Conservation (phyloP, 257 asterid species). For the Capsicum rhomboideum region DNA sequence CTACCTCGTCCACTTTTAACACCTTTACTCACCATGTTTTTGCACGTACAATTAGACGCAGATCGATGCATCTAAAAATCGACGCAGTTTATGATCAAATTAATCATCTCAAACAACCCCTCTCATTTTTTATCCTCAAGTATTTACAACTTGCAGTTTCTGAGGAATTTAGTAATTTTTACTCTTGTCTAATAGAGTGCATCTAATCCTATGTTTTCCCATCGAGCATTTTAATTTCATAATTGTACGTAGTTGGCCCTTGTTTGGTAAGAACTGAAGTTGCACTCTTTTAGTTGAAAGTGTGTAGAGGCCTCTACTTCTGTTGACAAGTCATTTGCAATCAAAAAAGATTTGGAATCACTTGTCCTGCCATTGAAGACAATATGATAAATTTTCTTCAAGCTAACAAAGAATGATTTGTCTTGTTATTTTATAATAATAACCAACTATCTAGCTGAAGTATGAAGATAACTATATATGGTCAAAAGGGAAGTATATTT, state of each 20-base stretch:
- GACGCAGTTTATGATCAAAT: too few species aligned
- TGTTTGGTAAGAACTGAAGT: not conserved
- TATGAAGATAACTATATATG: not conserved
- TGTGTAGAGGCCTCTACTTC: not conserved
- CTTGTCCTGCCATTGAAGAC: not conserved
- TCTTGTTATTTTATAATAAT: not conserved
- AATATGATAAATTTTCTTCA: not conserved
- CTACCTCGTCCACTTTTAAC: too few species aligned
- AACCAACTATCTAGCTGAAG: not conserved
- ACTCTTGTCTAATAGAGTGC: too few species aligned
- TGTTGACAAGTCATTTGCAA: not conserved
- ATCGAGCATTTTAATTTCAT: not conserved
- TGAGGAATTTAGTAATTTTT: too few species aligned
- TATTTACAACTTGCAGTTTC: too few species aligned
- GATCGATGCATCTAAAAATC: too few species aligned
- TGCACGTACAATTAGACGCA: too few species aligned
- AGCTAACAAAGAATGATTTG: not conserved
- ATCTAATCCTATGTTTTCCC: too few species aligned
- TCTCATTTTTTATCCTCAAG: too few species aligned
- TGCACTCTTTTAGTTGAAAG: not conserved
- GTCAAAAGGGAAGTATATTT: not conserved
- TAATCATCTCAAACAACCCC: too few species aligned
- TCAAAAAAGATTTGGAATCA: not conserved
- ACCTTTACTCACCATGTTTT: too few species aligned
- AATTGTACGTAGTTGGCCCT: not conserved